phyloP scores from a whole-genome alignment of 495 filamentous ascomycete species.

The Aspergillus coremiiformis region DNA sequence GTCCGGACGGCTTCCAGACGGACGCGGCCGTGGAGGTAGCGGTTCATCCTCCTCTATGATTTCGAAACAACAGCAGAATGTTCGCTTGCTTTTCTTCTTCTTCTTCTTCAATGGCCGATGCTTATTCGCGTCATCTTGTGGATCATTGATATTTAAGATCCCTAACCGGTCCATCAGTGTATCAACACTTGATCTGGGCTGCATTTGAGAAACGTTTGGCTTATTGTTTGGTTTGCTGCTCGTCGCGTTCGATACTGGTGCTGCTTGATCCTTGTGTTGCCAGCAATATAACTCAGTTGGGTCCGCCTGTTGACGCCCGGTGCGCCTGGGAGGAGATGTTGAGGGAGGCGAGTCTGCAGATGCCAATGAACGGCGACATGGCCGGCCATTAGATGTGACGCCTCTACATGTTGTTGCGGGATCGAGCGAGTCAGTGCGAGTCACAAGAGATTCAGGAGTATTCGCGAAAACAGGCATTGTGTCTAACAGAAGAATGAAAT shows the following conservation, averaged over 20 bases:
- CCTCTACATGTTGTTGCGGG: slow-evolving; percentile 82
- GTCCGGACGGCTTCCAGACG: not conserved
- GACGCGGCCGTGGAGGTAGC: slow-evolving; percentile 5
- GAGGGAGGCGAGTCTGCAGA: slow-evolving; percentile 30
- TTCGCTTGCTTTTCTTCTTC: slow-evolving; percentile 18
- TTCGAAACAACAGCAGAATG: slow-evolving; percentile 34
- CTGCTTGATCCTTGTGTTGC: slow-evolving; percentile 88
- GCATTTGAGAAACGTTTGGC: slow-evolving; percentile 24
- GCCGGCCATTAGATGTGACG: slow-evolving; percentile 66
- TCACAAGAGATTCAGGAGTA: slow-evolving; percentile 75
- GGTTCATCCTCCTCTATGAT: slow-evolving; percentile 17
- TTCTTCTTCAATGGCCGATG: slow-evolving; percentile 14
- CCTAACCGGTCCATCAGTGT: slow-evolving; percentile 74
- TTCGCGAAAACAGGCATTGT: slow-evolving; percentile 70
- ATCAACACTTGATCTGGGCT: slow-evolving; percentile 69
- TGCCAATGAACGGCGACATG: slow-evolving; percentile 65
- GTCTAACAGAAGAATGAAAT: not conserved
- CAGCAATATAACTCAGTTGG: slow-evolving; percentile 70
- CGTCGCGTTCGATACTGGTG: slow-evolving; percentile 17
- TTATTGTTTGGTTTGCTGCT: slow-evolving; percentile 6
- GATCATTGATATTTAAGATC: slow-evolving; percentile 53
- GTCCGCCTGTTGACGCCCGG: slow-evolving; percentile 31
- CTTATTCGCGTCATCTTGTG: slow-evolving; percentile 2
- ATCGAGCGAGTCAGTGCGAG: slow-evolving; percentile 74
- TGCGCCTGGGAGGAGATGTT: slow-evolving; percentile 29